These are phyloP conservation scores for Nepenthes mirabilis DNA, from an alignment of 148 eudicot genomes.

Conservation along the genomic window DNA sequence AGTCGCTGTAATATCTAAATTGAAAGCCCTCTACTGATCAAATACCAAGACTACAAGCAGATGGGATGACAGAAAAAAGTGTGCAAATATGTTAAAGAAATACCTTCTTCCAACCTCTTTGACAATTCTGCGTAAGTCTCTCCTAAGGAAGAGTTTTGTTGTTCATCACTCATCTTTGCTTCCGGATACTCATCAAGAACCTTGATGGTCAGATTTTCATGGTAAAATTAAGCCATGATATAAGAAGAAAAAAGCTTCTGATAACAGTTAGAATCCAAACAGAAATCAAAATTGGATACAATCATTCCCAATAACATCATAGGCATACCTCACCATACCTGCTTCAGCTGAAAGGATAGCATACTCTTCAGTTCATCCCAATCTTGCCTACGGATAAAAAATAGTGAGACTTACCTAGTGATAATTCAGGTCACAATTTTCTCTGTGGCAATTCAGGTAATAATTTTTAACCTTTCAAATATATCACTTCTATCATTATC, in stretches of 20 bases:
- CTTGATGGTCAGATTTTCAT: slow-evolving; percentile 23
- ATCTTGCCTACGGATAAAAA: slow-evolving; percentile 46
- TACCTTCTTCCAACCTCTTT: slow-evolving; percentile 82
- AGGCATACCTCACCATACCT: slow-evolving; percentile 49
- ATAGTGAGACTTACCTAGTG: slow-evolving; percentile 3
- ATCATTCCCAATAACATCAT: slow-evolving; percentile 7
- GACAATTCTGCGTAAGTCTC: slow-evolving; percentile 50
- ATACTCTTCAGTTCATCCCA: slow-evolving; percentile 72
- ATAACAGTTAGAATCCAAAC: neutral
- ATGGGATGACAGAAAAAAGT: neutral
- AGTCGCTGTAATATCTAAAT: no score
- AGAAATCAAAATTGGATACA: slow-evolving; percentile 1
- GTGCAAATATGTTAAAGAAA: slow-evolving; percentile 2
- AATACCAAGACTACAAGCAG: no score
- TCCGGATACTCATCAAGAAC: slow-evolving; percentile 74
- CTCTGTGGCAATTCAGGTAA: neutral
- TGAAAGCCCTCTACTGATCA: no score
- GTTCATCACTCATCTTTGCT: slow-evolving; percentile 38
- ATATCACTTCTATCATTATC: no score
- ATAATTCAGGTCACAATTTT: neutral
- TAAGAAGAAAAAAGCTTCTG: neutral
- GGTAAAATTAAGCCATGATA: slow-evolving; percentile 3
- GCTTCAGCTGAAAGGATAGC: slow-evolving; percentile 53
- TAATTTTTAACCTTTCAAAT: neutral
- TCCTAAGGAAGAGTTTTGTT: slow-evolving; percentile 44